Conservation (phyloP, 2,329 filamentous ascomycete genomes). For the Colletotrichum acutatum region DNA sequence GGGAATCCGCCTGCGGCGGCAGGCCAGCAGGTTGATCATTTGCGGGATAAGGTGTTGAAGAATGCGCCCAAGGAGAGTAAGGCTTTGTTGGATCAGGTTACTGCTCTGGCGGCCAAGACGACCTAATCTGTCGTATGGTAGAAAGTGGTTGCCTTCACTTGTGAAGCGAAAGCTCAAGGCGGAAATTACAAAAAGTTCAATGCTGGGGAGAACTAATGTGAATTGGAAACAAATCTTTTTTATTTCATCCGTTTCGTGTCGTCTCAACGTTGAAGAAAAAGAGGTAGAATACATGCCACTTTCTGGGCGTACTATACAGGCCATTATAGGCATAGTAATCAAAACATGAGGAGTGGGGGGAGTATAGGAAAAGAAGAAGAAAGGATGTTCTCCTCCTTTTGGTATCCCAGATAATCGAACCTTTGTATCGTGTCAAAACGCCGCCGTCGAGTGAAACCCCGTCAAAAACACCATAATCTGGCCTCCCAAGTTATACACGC, state of each 20-base stretch:
- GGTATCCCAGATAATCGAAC: background rate
- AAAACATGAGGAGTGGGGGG: conserved; percentile 5
- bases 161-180: background rate
- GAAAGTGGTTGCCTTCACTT: accelerated
- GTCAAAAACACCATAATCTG: background rate
- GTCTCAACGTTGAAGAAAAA: conserved; percentile 18
- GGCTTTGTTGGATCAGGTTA: conserved; percentile 63
- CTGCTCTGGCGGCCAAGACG: conserved; percentile 41
- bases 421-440: conserved; percentile 21
- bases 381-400: background rate
- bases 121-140: background rate
- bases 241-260: conserved; percentile 14
- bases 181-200: background rate
- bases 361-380: conserved; percentile 24
- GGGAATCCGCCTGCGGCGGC: conserved; percentile 63
- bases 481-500: background rate
- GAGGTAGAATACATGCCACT: conserved; percentile 13
- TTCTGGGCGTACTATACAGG: conserved; percentile 20
- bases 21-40: conserved; percentile 65
- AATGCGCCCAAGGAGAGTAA: conserved; percentile 63
- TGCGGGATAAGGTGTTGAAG: conserved; percentile 66
- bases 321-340: background rate
- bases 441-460: conserved; percentile 8
- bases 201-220: conserved; percentile 21
- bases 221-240: conserved; percentile 26